phyloP scores from a whole-genome alignment of 2,329 filamentous ascomycete species.

The Teratosphaeria zuluensis region DNA sequence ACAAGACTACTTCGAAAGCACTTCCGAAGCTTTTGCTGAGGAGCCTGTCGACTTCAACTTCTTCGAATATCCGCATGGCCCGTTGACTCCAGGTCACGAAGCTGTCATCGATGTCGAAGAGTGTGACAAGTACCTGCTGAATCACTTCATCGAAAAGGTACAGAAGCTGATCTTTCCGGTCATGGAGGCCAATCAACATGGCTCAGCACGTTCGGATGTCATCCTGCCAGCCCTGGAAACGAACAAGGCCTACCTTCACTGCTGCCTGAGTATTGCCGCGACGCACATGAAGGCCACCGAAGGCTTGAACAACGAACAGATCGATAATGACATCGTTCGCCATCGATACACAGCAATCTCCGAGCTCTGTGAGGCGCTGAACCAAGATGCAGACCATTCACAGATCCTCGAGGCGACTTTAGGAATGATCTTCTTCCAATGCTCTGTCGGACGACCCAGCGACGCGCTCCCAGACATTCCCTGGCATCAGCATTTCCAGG shows the following conservation, averaged over 20 bases:
- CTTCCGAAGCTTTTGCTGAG: slow-evolving; percentile 54
- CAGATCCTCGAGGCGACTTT: slow-evolving; percentile 87
- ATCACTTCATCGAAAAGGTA: slow-evolving; percentile 84
- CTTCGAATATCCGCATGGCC: slow-evolving; percentile 69
- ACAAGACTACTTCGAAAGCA: slow-evolving; percentile 58
- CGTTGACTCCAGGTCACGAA: slow-evolving; percentile 53
- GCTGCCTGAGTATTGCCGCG: slow-evolving; percentile 85
- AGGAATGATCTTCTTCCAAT: slow-evolving; percentile 94
- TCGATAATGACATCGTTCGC: slow-evolving; percentile 84
- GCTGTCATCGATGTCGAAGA: slow-evolving; percentile 77
- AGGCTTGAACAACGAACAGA: slow-evolving; percentile 56
- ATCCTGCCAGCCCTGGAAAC: slow-evolving; percentile 79
- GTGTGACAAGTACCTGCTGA: slow-evolving; percentile 72
- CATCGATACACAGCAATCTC: slow-evolving; percentile 84
- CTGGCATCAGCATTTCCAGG: slow-evolving; percentile 96
- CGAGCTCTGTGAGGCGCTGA: slow-evolving; percentile 72
- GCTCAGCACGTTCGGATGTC: slow-evolving; percentile 68
- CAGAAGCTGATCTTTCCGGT: slow-evolving; percentile 86
- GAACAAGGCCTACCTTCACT: slow-evolving; percentile 91
- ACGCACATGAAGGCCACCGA: slow-evolving; percentile 81
- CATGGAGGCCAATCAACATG: slow-evolving; percentile 79
- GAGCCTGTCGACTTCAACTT: slow-evolving; percentile 60
- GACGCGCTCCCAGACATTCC: slow-evolving; percentile 83
- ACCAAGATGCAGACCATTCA: slow-evolving; percentile 69
- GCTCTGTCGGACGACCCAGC: slow-evolving; percentile 75